Evolutionary conservation across 331 rosid species (phyloP).

Genomic region (Malus hybrid): DNA sequence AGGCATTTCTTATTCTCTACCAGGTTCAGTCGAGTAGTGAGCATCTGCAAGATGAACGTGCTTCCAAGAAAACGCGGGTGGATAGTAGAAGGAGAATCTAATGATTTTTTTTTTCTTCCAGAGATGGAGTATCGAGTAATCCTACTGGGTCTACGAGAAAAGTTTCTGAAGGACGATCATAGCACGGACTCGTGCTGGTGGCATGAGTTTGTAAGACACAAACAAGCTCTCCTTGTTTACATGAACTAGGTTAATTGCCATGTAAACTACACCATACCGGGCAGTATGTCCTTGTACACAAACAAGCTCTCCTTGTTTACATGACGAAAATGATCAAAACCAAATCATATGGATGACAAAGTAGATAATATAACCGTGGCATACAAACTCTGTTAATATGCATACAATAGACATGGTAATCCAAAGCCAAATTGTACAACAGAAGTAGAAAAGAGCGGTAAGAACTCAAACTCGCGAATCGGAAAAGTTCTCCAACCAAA

Average conservation of each 20-base stretch:
- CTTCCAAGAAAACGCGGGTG: slow-evolving; percentile 53
- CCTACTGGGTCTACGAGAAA: too few relatives aligned
- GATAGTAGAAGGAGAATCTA: slow-evolving; percentile 86
- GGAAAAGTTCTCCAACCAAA: too few relatives aligned
- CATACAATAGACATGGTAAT: background rate
- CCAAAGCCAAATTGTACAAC: too few relatives aligned
- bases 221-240: too few relatives aligned
- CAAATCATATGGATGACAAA: background rate
- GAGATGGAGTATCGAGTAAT: too few relatives aligned
- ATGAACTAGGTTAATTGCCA: background rate
- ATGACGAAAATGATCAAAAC: background rate
- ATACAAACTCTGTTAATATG: background rate
- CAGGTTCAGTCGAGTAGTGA: slow-evolving; percentile 64
- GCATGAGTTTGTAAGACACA: background rate
- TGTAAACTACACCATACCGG: background rate
- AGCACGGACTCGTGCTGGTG: background rate
- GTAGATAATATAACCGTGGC: background rate
- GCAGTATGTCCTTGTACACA: background rate
- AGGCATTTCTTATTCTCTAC: slow-evolving; percentile 8
- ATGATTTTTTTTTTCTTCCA: background rate
- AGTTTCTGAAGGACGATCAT: background rate
- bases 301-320: too few relatives aligned
- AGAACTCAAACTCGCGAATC: too few relatives aligned
- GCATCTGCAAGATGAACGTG: slow-evolving; percentile 41
- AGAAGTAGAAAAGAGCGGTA: too few relatives aligned